Conservation (phyloP, 1,284 basidiomycete species). For the Rhodotorula sp. region DNA sequence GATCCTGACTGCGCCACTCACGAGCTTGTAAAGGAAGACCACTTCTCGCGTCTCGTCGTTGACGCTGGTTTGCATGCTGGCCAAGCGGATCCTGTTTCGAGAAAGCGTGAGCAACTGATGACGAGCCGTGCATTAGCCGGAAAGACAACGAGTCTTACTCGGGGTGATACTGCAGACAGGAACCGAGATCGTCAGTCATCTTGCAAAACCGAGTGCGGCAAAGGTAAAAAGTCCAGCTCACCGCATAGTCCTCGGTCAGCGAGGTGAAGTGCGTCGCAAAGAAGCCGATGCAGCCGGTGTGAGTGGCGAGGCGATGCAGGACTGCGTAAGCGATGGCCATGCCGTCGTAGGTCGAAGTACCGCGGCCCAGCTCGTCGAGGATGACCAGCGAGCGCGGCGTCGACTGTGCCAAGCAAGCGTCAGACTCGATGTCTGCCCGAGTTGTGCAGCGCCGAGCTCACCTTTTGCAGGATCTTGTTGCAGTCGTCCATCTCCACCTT, state of each 20-base stretch:
- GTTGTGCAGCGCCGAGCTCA: constrained; percentile 46
- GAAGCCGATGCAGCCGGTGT: constrained; percentile 72
- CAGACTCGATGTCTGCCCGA: neutral
- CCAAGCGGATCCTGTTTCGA: constrained; percentile 70
- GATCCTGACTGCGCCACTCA: constrained; percentile 65
- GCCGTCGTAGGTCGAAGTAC: constrained; percentile 74
- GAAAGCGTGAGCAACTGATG: neutral
- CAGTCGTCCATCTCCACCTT: constrained; percentile 90
- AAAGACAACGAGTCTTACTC: constrained; percentile 16
- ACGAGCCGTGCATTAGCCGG: no score
- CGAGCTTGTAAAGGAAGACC: constrained; percentile 89
- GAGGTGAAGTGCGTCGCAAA: constrained; percentile 78
- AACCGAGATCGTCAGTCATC: neutral
- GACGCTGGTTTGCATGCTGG: constrained; percentile 91
- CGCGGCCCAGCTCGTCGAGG: constrained; percentile 78
- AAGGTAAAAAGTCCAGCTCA: neutral
- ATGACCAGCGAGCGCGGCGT: constrained; percentile 90
- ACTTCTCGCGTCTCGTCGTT: constrained; percentile 86
- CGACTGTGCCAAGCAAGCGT: constrained; percentile 57
- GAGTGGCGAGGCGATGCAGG: constrained; percentile 84
- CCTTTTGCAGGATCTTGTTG: constrained; percentile 57
- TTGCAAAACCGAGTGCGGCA: no score
- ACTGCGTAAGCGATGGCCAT: constrained; percentile 96
- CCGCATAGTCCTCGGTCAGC: constrained; percentile 75
- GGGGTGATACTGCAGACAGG: constrained; percentile 63